Evolutionary conservation across 2,329 filamentous ascomycete genomes (phyloP).

Genomic region (Myotisia sp.): DNA sequence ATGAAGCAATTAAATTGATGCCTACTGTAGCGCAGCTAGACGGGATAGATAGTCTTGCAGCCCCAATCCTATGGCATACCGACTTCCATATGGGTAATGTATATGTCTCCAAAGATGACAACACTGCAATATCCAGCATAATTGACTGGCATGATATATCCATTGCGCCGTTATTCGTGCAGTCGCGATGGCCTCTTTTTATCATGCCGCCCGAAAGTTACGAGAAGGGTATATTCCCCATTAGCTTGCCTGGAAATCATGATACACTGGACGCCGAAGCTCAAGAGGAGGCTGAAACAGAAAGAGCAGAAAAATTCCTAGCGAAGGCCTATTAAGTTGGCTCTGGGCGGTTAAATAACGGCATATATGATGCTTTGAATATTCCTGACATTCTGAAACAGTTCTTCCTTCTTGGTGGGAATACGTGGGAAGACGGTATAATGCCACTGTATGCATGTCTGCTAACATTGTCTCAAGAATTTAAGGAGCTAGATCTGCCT

Average conservation of each 20-base stretch:
- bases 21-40: too few relatives aligned
- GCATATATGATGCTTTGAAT: too few relatives aligned
- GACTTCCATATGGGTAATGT: conserved; percentile 30
- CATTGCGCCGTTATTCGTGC: conserved; percentile 16
- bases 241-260: neutral
- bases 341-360: too few relatives aligned
- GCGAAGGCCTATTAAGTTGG: conserved; percentile 1
- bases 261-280: neutral
- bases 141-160: conserved; percentile 33
- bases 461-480: too few relatives aligned
- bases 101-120: conserved; percentile 18
- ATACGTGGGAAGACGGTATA: too few relatives aligned
- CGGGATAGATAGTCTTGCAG: too few relatives aligned
- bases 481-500: too few relatives aligned
- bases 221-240: neutral
- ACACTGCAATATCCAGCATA: conserved; percentile 17
- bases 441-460: too few relatives aligned
- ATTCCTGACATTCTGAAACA: too few relatives aligned
- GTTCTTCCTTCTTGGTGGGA: too few relatives aligned
- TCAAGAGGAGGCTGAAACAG: neutral
- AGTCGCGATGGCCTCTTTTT: conserved; percentile 11
- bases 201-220: neutral
- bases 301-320: neutral
- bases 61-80: conserved; percentile 23
- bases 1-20: too few relatives aligned